A percentile compares a stretch with the other conserved stretches of the same genome.
These are phyloP conservation scores for Plasmodium gallinaceum DNA, from an alignment of 169 alveolate genomes.

Conservation along the genomic window DNA sequence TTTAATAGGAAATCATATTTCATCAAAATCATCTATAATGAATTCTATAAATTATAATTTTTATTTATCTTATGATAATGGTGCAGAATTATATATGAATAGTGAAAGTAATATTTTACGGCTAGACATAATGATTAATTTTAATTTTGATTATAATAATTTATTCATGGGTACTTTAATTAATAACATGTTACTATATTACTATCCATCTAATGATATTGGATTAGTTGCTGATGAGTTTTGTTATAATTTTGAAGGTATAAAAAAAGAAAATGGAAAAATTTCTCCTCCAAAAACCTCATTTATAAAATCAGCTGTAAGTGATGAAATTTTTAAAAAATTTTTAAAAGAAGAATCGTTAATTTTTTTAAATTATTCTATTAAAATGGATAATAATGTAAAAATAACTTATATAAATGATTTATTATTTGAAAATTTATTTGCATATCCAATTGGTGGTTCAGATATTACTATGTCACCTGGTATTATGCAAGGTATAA, in stretches of 20 bases:
- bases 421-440: constrained; percentile 27
- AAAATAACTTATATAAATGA: constrained; percentile 46
- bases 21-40: constrained; percentile 50
- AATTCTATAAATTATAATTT: constrained; percentile 50
- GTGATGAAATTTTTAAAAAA: constrained; percentile 11
- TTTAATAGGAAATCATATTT: constrained; percentile 67
- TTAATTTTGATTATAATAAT: constrained; percentile 69
- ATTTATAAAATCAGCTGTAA: background rate
- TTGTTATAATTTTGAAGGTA: constrained; percentile 4
- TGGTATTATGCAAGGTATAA: constrained; percentile 69
- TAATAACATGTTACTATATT: constrained; percentile 33
- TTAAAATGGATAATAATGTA: constrained; percentile 16
- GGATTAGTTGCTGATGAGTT: constrained; percentile 16
- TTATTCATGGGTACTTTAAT: constrained; percentile 71
- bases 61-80: constrained; percentile 21
- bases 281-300: background rate
- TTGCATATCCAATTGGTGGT: constrained; percentile 61
- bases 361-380: constrained; percentile 64
- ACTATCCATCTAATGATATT: constrained; percentile 68
- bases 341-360: constrained; percentile 62
- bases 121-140: constrained; percentile 49
- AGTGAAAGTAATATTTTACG: background rate
- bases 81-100: constrained; percentile 27
- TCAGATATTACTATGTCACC: constrained; percentile 67
- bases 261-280: background rate